phyloP scores from a whole-genome alignment of 1,284 basidiomycete genomes.

The Sporisorium sorghi region DNA sequence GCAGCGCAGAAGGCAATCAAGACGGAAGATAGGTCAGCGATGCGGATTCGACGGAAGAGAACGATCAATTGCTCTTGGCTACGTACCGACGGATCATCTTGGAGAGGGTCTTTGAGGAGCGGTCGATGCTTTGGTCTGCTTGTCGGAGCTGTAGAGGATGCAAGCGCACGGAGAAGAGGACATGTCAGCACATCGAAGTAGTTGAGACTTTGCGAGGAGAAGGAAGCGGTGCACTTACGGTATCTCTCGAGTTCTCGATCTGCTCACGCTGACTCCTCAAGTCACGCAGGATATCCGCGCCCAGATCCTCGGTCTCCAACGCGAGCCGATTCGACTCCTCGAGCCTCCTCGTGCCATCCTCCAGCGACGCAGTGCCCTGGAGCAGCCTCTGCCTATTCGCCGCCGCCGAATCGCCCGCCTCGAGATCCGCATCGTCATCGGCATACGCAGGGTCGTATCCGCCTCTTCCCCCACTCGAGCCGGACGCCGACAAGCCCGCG shows the following conservation, averaged over 20 bases:
- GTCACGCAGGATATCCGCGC: slow-evolving; percentile 89
- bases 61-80: not conserved
- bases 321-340: slow-evolving; percentile 92
- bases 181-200: not conserved
- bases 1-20: slow-evolving; percentile 11
- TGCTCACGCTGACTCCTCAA: slow-evolving; percentile 90
- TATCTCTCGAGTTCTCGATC: slow-evolving; percentile 91
- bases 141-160: slow-evolving; percentile 70
- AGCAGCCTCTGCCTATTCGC: slow-evolving; percentile 71
- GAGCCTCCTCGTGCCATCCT: slow-evolving; percentile 75
- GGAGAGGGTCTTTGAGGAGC: slow-evolving; percentile 74
- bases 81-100: slow-evolving; percentile 76
- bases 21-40: slow-evolving; percentile 6
- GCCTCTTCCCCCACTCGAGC: slow-evolving; percentile 12
- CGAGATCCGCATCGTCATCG: slow-evolving; percentile 51
- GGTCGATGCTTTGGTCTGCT: slow-evolving; percentile 74
- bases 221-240: slow-evolving; percentile 73
- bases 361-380: slow-evolving; percentile 70
- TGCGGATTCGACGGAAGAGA: not conserved
- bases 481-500: slow-evolving; percentile 28
- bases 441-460: slow-evolving; percentile 34
- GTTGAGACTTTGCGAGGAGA: not conserved
- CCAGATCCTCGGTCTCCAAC: slow-evolving; percentile 94
- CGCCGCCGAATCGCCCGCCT: slow-evolving; percentile 39
- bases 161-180: not conserved